Base-by-base conservation (phyloP, 768 basidiomycete genomes). In the Xanthoconium stramineum region DNA sequence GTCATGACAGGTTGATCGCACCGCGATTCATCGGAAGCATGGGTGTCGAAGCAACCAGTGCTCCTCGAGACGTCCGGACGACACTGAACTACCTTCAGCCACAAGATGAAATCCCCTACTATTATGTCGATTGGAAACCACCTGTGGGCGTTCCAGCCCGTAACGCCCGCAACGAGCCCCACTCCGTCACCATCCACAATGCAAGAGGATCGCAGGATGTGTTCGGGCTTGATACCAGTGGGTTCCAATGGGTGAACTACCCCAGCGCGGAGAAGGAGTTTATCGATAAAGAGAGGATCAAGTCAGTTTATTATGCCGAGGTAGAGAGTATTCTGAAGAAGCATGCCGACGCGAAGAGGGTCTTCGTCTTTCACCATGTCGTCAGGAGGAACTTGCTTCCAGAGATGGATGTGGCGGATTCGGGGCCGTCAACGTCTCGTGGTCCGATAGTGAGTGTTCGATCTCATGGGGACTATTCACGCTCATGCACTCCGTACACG, bases 1-100 rank as follows among this genome's bases (percentile, higher is more conserved):
- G n/a, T 6, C n/a, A 9, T 39, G 1, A 39, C 3, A 17, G 17
- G n/a, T 19, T 17, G 15, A n/a, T 24, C 24, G 19, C 19, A 39
- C 10, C 9, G 40, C 40, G 20, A 5, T 42, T 9, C 19, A 24
- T 30, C 10, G 44, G 12, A 30, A 45, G 71, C 76, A 36, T 55
- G 64, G 40, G 6, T 42, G 12, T 42, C 12, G 40, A 42, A 24
- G 40, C 11, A 30, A 14, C 11, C 11, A 24, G 24, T 24, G 45
- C 17, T 32, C 14, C 47, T 15, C 47, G 47, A 15, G 35, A 48
- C 35, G 30, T 36, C 19, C n/a, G 15, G 12, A 35, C 35, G 13
- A 36, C 47, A 3, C 47, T 36, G 35, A 36, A 35, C 35, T 48
- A 36, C 47, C n/a, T 9, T 19, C 30, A 33, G 11, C 32, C 28